Base-by-base conservation (phyloP, 352 stramenopile genomes). In the Phytophthora fragariae region DNA sequence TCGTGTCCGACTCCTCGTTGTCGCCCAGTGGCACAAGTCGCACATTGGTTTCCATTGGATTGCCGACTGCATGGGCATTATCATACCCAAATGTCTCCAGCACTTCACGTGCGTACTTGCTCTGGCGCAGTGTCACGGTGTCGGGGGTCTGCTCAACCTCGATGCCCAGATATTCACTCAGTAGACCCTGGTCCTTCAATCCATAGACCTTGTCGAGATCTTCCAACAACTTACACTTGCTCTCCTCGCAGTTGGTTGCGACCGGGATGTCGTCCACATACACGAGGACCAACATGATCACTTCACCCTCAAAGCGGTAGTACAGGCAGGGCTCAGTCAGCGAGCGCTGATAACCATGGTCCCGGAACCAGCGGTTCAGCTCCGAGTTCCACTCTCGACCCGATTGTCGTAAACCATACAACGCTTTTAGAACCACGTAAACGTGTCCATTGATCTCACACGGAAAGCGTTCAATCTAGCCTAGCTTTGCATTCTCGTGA, bases 401-500 rank as follows among this genome's bases (percentile, higher is more conserved):
- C 15, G 41, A 50, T 50, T 50, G 41, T 14, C 41, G 15, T 19
- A 50, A 50, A 50, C 41, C 41, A 19, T 50, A 50, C 41, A 50
- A 50, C 3, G 41, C 41, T 50, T 50, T 50, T 19, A 50, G 15
- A 50, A 50, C 41, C 41, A 50, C 41, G 41, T 50, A 50, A 21
- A 50, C 41, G 10, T 50, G 41, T 50, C 41, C 41, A 50, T 50
- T 50, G 41, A 50, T 50, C 15, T 50, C 41, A 50, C 41, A 50
- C 41, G 41, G 41, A 50, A 50, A 50, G 41, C 41, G 15, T 21
- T 50, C 41, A 14, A 49, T 49, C 15, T 8, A 14, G 17, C 41
- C 41, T 19, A 49, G 41, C 41, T 49, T 49, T 7, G 14, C 41
- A 49, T 49, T 49, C 14, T 21, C 15, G 41, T 49, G 41, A 12